Conservation (phyloP, 169 alveolate species). For the Cryptosporidium canis region DNA sequence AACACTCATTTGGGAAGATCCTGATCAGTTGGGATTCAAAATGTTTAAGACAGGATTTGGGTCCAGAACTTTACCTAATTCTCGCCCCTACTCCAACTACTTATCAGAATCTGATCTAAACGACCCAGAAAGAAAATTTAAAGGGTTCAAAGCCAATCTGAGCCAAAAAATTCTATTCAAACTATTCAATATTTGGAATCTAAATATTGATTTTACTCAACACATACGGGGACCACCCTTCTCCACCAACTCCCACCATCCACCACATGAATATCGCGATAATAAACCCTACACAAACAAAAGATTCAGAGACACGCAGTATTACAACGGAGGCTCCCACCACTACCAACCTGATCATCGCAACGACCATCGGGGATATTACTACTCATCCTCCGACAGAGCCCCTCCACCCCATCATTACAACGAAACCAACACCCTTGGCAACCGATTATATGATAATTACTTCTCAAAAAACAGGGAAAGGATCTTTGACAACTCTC, state of each 20-base stretch:
- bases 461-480: background rate
- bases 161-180: conserved; percentile 26
- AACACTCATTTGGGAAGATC: background rate
- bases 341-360: too few species aligned
- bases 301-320: background rate
- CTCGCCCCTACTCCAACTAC: background rate
- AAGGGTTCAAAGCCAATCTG: conserved; percentile 43
- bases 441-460: background rate
- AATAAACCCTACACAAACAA: background rate
- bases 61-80: conserved; percentile 43
- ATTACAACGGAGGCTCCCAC: too few species aligned
- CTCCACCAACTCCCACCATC: background rate
- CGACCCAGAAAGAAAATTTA: conserved; percentile 40
- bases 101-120: conserved; percentile 10
- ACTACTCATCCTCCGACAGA: background rate
- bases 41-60: conserved; percentile 42
- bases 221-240: background rate
- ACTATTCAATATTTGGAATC: conserved; percentile 24
- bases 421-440: background rate
- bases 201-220: background rate
- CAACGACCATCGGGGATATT: too few species aligned
- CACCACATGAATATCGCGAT: background rate
- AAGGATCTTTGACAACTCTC: background rate
- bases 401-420: background rate
- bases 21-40: background rate